Conservation (phyloP, 1,284 basidiomycete species). For the Rhodotorula sp. region DNA sequence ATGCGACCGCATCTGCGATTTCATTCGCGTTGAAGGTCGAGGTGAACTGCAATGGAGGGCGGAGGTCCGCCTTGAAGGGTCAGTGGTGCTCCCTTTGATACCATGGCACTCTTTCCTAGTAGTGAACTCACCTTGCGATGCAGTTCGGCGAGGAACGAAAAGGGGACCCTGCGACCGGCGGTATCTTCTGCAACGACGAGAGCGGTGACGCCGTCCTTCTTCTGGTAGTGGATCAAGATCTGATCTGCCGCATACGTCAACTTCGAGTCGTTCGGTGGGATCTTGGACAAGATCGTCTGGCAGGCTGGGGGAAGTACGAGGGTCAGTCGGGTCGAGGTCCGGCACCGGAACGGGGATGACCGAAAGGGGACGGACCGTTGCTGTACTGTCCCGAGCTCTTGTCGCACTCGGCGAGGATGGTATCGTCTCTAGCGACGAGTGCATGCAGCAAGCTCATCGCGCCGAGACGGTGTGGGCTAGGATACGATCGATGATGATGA, state of each 20-base stretch:
- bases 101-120: not conserved
- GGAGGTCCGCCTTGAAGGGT: not conserved
- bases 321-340: too few species aligned
- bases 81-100: not conserved
- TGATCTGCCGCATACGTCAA: slow-evolving; percentile 83
- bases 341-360: too few species aligned
- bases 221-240: slow-evolving; percentile 91
- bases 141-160: slow-evolving; percentile 84
- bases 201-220: slow-evolving; percentile 64
- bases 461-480: too few species aligned
- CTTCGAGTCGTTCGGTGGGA: slow-evolving; percentile 90
- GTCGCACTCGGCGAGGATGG: slow-evolving; percentile 79
- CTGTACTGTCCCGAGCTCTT: slow-evolving; percentile 73
- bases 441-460: slow-evolving; percentile 65
- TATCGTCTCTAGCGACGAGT: slow-evolving; percentile 75
- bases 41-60: slow-evolving; percentile 56
- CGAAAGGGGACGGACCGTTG: slow-evolving; percentile 57
- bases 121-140: slow-evolving; percentile 62
- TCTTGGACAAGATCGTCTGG: slow-evolving; percentile 88
- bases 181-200: slow-evolving; percentile 92
- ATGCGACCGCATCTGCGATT: slow-evolving; percentile 51
- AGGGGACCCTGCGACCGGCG: slow-evolving; percentile 86
- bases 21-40: slow-evolving; percentile 52
- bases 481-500: too few species aligned
- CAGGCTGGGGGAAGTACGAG: slow-evolving; percentile 59